Evolutionary conservation across 768 basidiomycete genomes (phyloP), one percentile per base, ranked within the genome.

Genomic region (Fomitopsis pulvina): DNA sequence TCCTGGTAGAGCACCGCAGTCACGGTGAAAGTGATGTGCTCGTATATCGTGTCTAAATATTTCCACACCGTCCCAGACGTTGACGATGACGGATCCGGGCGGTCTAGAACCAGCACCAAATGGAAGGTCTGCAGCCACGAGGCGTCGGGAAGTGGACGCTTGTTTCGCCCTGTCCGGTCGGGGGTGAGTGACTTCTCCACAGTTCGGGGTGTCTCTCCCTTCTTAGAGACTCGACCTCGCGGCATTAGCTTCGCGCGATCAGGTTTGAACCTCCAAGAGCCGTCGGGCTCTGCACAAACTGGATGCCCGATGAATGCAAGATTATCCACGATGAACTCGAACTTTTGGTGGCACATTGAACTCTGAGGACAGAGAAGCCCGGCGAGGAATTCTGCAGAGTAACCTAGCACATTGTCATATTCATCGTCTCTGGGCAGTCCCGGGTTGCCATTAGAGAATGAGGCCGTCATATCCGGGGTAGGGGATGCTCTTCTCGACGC

Each of bases 301-400:
- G 95, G 96, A 64, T 98, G 94, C 0, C 96, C 96, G 39, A 97
- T 76, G 64, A 97, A 98, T 4, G 83, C 89, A 22, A 98, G 74
- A 58, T 93, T 85, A 62, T 98, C 93, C 22, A 96, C 85, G 34
- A 90, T 68, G 26, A 99, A 78, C 63, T 95, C 92, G 62, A 96
- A 97, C 60, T 91, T 91, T 65, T 92, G 89, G 66, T 99, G 92
- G 59, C 92, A 96, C 65, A 93, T 80, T 12, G 82, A 75, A 26
- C 72, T 68, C 40, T 82, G 76, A 0, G 95, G 93, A 52, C 86
- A 87, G 2, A 98, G 74, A 56, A 95, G 70, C 39, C 77, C 77
- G 22, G 90, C 88, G 26, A 98, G 74, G 60, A 92, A 88, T 52
- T 87, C 84, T 5, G 85, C 71, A 3, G 85, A 78, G 65, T 88